A percentile compares a stretch with the other conserved stretches of the same genome.
These are phyloP conservation scores for Thraustochytrium sp. DNA, from an alignment of 352 stramenopile genomes.

Conservation along the genomic window DNA sequence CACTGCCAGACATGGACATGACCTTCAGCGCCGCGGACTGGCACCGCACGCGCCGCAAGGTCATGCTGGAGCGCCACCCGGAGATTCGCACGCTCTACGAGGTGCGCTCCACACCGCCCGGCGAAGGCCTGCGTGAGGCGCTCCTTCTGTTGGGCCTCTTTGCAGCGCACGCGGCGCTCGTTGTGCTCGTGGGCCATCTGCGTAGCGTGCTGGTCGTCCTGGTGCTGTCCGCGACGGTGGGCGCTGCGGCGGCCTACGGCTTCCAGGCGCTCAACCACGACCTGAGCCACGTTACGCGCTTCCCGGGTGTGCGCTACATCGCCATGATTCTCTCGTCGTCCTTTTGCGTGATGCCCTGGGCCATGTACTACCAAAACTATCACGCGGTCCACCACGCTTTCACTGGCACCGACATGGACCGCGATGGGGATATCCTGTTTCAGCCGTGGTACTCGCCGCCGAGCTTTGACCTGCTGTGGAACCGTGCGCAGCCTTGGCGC, in stretches of 20 bases:
- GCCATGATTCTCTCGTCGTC: conserved; percentile 36
- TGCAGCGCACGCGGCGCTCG: background rate
- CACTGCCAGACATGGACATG: background rate
- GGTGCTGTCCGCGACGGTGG: conserved; percentile 35
- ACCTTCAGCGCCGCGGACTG: conserved; percentile 25
- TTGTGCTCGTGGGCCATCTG: background rate
- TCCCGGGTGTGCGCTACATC: background rate
- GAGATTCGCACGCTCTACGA: background rate
- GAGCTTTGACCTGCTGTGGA: background rate
- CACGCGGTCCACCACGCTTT: conserved; percentile 46
- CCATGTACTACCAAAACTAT: conserved; percentile 47
- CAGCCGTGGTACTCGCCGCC: conserved; percentile 45
- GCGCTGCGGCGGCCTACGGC: conserved; percentile 37
- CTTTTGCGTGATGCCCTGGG: conserved; percentile 44
- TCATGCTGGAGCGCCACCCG: conserved; percentile 17
- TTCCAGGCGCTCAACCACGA: conserved; percentile 50
- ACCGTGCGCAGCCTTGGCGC: background rate
- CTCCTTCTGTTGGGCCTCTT: background rate
- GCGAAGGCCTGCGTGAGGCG: background rate
- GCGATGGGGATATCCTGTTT: conserved; percentile 47
- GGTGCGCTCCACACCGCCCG: background rate
- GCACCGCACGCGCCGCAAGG: conserved; percentile 13
- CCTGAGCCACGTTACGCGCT: conserved; percentile 36
- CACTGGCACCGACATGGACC: conserved; percentile 42
- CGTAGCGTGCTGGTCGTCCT: background rate